These are phyloP conservation scores for Skeletonema grethae DNA, from an alignment of 108 stramenopile genomes.

Conservation along the genomic window DNA sequence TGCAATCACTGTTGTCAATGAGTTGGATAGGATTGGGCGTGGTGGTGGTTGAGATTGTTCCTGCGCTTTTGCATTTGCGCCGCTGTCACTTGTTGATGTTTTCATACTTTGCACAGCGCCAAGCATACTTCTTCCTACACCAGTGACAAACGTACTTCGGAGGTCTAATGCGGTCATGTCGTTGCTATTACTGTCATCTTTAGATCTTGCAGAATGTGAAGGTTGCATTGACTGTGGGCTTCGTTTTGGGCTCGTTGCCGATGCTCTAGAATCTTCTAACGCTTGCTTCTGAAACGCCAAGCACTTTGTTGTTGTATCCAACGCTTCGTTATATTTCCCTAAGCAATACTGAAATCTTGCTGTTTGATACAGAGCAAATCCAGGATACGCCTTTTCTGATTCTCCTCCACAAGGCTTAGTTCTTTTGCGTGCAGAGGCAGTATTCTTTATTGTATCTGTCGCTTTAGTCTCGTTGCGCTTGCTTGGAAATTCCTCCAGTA, in stretches of 20 bases:
- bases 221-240: not conserved
- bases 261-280: not conserved
- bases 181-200: not conserved
- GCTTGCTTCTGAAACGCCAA: conserved; percentile 41
- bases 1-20: conserved; percentile 31
- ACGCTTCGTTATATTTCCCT: conserved; percentile 34
- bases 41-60: conserved; percentile 12
- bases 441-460: conserved; percentile 5
- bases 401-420: not conserved
- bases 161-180: conserved; percentile 15
- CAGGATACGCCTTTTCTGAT: conserved; percentile 15
- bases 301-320: conserved; percentile 48
- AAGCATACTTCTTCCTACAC: conserved; percentile 18
- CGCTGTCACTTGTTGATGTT: not conserved
- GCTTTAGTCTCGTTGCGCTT: not conserved
- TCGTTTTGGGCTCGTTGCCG: not conserved
- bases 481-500: conserved; percentile 4
- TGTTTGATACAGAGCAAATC: conserved; percentile 43
- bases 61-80: not conserved
- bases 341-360: conserved; percentile 33
- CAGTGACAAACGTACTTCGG: conserved; percentile 14
- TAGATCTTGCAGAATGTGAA: not conserved
- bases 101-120: conserved; percentile 25
- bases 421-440: conserved; percentile 2
- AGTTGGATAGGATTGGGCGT: conserved; percentile 37